Evolutionary conservation across 805 yeast species (phyloP).

Genomic region (Yarrowia sp.): DNA sequence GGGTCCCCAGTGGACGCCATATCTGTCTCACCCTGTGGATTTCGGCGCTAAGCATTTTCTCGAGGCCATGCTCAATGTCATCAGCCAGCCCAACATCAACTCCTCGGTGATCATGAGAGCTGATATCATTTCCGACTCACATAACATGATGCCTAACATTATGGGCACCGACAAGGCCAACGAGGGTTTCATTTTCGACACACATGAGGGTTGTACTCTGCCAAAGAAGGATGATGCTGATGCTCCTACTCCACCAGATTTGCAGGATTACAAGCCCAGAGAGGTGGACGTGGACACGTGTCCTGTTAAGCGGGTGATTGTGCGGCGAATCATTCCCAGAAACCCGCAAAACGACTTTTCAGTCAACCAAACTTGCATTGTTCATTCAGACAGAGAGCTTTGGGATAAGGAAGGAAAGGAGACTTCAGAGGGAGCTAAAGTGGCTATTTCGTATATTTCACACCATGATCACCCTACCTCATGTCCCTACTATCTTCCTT

Average conservation of each 20-base stretch:
- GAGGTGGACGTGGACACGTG: slow-evolving; percentile 21
- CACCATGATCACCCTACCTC: slow-evolving; percentile 60
- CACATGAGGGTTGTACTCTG: background rate
- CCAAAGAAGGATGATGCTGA: background rate
- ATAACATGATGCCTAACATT: slow-evolving; percentile 1
- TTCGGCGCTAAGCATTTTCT: slow-evolving; percentile 60
- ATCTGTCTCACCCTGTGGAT: slow-evolving; percentile 50
- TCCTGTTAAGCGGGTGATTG: slow-evolving; percentile 44
- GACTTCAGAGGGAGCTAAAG: slow-evolving; percentile 37
- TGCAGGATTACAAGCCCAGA: slow-evolving; percentile 31
- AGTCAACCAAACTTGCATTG: slow-evolving; percentile 80
- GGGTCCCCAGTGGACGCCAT: slow-evolving; percentile 63
- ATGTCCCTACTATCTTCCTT: slow-evolving; percentile 87
- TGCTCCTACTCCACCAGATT: background rate
- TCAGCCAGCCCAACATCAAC: slow-evolving; percentile 82
- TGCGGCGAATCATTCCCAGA: slow-evolving; percentile 87
- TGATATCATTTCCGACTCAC: slow-evolving; percentile 50
- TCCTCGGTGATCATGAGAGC: slow-evolving; percentile 89
- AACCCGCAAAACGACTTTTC: slow-evolving; percentile 82
- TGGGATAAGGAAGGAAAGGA: slow-evolving; percentile 28
- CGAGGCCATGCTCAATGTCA: slow-evolving; percentile 73
- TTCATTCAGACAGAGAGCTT: slow-evolving; percentile 34
- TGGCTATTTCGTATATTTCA: slow-evolving; percentile 72
- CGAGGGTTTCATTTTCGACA: slow-evolving; percentile 9
- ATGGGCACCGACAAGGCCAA: slow-evolving; percentile 11